Evolutionary conservation across 2,329 filamentous ascomycete genomes (phyloP).

Genomic region (Camillea tinctor): DNA sequence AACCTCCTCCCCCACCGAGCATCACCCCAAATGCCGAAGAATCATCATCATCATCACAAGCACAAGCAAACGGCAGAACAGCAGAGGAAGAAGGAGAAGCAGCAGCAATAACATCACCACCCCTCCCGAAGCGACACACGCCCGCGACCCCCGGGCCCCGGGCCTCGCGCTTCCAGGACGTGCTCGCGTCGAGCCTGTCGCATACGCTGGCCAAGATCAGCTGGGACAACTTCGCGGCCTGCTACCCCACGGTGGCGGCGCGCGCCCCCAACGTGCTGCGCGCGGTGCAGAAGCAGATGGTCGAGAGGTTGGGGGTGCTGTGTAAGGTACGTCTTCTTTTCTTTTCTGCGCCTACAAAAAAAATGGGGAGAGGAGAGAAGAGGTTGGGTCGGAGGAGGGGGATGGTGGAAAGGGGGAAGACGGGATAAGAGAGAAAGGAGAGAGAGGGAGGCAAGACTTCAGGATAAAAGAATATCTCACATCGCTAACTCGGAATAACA

Average conservation of each 20-base stretch:
- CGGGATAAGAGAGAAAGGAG: not conserved
- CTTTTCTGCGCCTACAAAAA: not conserved
- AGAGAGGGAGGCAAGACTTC: conserved; percentile 1
- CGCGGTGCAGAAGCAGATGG: conserved; percentile 58
- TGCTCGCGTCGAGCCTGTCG: conserved; percentile 51
- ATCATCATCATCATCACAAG: not conserved
- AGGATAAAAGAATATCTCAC: not conserved
- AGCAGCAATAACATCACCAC: conserved; percentile 18
- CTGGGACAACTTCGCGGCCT: conserved; percentile 57
- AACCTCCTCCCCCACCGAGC: not conserved
- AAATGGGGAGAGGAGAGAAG: too few species aligned
- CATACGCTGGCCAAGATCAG: conserved; percentile 56
- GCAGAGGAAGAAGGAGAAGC: not conserved
- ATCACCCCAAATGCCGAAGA: not conserved
- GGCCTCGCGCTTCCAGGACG: conserved; percentile 52
- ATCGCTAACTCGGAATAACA: conserved; percentile 24
- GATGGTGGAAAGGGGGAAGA: not conserved
- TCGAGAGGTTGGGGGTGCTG: conserved; percentile 51
- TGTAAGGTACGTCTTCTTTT: conserved; percentile 42
- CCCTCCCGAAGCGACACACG: conserved; percentile 40
- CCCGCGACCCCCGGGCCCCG: conserved; percentile 54
- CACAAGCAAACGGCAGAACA: not conserved
- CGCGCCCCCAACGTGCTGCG: conserved; percentile 50
- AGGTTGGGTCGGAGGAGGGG: too few species aligned
- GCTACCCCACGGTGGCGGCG: conserved; percentile 59